These are phyloP conservation scores for Stagonosporopsis cucurbitacearum DNA, from an alignment of 2,329 filamentous ascomycete genomes.

Conservation along the genomic window DNA sequence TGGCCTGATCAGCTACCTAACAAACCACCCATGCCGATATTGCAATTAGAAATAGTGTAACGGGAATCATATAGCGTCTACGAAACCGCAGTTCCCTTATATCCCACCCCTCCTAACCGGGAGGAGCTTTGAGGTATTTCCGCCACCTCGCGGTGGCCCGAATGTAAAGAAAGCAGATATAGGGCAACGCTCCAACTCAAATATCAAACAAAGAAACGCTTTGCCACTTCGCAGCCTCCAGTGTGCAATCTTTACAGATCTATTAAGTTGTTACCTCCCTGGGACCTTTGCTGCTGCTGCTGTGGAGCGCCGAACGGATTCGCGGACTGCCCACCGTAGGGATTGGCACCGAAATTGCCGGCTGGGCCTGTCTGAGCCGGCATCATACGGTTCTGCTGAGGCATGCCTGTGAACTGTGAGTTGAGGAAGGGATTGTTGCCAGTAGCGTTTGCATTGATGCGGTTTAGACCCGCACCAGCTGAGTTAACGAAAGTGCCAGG, in stretches of 20 bases:
- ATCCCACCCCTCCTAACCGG: conserved; percentile 9
- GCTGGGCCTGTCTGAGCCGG: conserved; percentile 61
- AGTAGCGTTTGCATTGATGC: conserved; percentile 70
- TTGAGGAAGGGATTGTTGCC: conserved; percentile 90
- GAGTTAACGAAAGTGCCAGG: conserved; percentile 97
- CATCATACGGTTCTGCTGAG: conserved; percentile 55
- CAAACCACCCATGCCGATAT: conserved; percentile 12
- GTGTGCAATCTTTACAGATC: conserved; percentile 55
- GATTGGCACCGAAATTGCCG: conserved; percentile 53
- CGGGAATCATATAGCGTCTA: conserved; percentile 28
- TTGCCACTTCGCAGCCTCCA: neutral
- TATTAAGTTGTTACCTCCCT: conserved; percentile 65
- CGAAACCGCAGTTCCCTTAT: conserved; percentile 11
- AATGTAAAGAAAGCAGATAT: conserved; percentile 20
- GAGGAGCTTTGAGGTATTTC: conserved; percentile 25
- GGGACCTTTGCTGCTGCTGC: conserved; percentile 49
- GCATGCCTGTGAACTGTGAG: conserved; percentile 77
- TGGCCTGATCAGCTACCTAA: neutral
- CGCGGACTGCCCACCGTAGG: conserved; percentile 52
- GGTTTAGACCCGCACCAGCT: conserved; percentile 78
- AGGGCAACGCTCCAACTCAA: conserved; percentile 26
- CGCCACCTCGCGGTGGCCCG: conserved; percentile 15
- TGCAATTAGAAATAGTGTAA: conserved; percentile 19
- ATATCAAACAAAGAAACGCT: conserved; percentile 30
- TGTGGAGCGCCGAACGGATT: conserved; percentile 65